Percentiles rank a stretch among this genome's conserved stretches.
Evolutionary conservation across 2,329 filamentous ascomycete genomes (phyloP).

Genomic region (Aspergillus caelatus): DNA sequence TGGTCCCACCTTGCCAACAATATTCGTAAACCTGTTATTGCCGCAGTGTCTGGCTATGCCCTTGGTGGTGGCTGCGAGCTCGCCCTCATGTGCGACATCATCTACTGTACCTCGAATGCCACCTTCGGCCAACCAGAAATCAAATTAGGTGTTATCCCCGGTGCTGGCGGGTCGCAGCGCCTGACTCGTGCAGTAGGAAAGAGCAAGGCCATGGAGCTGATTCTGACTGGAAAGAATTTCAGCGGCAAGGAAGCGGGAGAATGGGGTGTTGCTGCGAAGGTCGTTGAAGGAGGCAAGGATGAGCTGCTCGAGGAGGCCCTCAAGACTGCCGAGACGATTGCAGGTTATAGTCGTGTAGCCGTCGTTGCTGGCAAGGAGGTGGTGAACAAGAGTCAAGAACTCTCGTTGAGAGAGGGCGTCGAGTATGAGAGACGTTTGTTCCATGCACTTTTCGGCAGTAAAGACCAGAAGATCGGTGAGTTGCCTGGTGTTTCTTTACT

Average conservation of each 20-base stretch:
- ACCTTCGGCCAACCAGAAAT: conserved; percentile 98
- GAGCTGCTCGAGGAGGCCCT: conserved; percentile 79
- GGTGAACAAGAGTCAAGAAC: conserved; percentile 98
- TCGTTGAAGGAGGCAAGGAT: conserved; percentile 74
- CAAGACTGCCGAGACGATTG: conserved; percentile 86
- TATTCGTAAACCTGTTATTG: conserved; percentile 92
- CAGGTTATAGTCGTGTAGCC: conserved; percentile 81
- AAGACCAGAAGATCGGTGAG: conserved; percentile 93
- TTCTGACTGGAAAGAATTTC: conserved; percentile 83
- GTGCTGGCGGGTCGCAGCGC: conserved; percentile 87
- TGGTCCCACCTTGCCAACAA: conserved; percentile 85
- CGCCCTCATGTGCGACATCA: conserved; percentile 94
- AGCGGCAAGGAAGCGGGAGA: conserved; percentile 79
- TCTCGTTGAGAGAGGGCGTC: conserved; percentile 83
- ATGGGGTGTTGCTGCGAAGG: conserved; percentile 86
- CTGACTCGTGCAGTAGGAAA: conserved; percentile 82
- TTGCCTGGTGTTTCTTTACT: conserved; percentile 4
- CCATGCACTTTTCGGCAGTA: conserved; percentile 87
- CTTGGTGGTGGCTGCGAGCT: conserved; percentile 95
- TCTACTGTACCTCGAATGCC: conserved; percentile 84
- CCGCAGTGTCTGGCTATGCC: conserved; percentile 91
- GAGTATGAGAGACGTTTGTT: conserved; percentile 94
- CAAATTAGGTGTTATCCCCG: conserved; percentile 89
- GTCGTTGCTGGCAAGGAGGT: conserved; percentile 92
- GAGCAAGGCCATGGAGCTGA: conserved; percentile 86